Evolutionary conservation across 805 yeast genomes (phyloP).

Genomic region (Jamesozyma spencerorum): DNA sequence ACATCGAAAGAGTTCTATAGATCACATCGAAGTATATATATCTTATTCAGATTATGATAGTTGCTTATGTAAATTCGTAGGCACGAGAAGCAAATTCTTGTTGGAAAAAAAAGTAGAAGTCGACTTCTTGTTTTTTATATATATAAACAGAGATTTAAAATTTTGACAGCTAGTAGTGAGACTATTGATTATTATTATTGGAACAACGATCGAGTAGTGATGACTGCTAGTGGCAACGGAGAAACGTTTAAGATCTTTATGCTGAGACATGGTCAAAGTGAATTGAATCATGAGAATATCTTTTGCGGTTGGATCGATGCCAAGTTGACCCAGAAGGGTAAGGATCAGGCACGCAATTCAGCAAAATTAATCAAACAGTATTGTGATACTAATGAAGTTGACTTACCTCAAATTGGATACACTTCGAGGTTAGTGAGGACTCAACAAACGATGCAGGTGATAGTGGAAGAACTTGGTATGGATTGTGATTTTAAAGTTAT

Average conservation of each 20-base stretch:
- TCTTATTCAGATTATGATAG: no score
- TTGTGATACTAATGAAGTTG: conserved; percentile 16
- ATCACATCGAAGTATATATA: neutral
- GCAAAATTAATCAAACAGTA: conserved; percentile 47
- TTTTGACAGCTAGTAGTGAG: no score
- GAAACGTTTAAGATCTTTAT: conserved; percentile 29
- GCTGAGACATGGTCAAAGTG: conserved; percentile 77
- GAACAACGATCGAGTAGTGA: neutral
- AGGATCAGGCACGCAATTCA: conserved; percentile 56
- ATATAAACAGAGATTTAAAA: no score
- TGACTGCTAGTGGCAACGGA: conserved; percentile 1
- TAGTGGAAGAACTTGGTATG: conserved; percentile 40
- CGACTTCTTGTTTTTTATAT: neutral
- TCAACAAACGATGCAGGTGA: conserved; percentile 61
- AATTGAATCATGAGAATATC: conserved; percentile 63
- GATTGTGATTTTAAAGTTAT: conserved; percentile 17
- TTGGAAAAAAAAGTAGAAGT: neutral
- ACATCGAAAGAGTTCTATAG: conserved; percentile 46
- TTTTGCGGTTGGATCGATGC: conserved; percentile 88
- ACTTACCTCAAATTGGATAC: conserved; percentile 49
- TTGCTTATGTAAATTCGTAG: no score
- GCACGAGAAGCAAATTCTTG: no score
- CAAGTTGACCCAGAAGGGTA: conserved; percentile 56
- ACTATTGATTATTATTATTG: no score
- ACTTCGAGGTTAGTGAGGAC: conserved; percentile 70